phyloP scores from a whole-genome alignment of 257 asterid species.

The Voacanga thouarsii region DNA sequence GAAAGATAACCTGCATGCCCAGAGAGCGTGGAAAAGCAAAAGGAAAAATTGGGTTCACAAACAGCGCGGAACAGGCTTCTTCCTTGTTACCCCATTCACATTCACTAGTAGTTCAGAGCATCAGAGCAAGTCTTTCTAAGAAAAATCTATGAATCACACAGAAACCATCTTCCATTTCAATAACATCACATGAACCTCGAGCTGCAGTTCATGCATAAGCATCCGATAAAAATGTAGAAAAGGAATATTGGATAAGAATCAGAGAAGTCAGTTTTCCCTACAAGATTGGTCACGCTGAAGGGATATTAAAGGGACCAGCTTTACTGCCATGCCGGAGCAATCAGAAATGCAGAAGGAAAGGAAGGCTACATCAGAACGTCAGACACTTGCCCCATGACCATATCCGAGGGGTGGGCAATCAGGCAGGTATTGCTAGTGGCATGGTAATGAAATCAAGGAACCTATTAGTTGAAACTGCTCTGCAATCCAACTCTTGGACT shows the following conservation, averaged over 20 bases:
- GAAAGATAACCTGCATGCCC: no score
- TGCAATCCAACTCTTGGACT: not conserved
- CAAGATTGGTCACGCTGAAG: not conserved
- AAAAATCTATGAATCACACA: not conserved
- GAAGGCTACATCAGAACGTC: not conserved
- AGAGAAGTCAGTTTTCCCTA: not conserved
- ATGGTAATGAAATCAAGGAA: not conserved
- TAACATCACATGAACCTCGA: not conserved
- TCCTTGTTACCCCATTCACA: not conserved
- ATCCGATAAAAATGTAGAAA: not conserved
- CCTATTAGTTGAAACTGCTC: not conserved
- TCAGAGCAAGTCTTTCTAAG: not conserved
- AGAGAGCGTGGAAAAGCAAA: no score
- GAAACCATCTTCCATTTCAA: not conserved
- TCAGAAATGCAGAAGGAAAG: not conserved
- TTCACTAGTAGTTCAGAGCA: not conserved
- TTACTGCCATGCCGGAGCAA: not conserved
- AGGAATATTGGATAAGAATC: not conserved
- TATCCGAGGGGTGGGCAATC: not conserved
- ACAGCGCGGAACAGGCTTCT: not conserved
- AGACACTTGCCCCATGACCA: not conserved
- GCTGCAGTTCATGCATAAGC: not conserved
- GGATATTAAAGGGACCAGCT: not conserved
- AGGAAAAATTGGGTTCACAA: no score
- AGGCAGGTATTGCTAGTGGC: not conserved